Conservation (phyloP, 169 alveolate species). For the Theileria sp. region DNA sequence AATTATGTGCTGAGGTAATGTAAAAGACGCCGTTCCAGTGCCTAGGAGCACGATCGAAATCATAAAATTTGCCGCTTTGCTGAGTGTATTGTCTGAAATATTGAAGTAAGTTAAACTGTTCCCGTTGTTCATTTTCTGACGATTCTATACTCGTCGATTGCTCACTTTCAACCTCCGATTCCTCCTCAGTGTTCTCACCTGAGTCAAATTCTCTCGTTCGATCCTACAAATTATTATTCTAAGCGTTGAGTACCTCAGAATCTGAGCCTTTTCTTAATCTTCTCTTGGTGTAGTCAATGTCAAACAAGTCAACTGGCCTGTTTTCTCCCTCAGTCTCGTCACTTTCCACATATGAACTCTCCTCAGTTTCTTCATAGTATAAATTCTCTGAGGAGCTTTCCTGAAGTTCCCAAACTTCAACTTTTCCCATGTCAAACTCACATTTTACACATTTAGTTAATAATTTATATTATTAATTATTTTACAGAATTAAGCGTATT, state of each 20-base stretch:
- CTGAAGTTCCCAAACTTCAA: slow-evolving; percentile 55
- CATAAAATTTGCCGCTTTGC: slow-evolving; percentile 2
- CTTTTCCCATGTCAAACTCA: background rate
- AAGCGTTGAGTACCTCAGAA: background rate
- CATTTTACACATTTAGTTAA: slow-evolving; percentile 14
- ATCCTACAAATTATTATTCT: background rate
- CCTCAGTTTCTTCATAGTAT: background rate
- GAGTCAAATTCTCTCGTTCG: background rate
- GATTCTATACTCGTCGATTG: slow-evolving; percentile 11
- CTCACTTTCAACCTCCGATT: slow-evolving; percentile 32
- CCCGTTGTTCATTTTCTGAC: slow-evolving; percentile 20
- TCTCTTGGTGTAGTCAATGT: background rate
- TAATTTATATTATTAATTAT: background rate
- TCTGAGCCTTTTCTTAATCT: background rate
- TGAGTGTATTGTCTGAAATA: slow-evolving; percentile 23
- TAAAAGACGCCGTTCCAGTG: slow-evolving; percentile 63
- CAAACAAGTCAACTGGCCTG: slow-evolving; percentile 10
- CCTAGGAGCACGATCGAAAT: slow-evolving; percentile 31
- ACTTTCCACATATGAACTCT: background rate
- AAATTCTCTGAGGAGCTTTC: slow-evolving; percentile 5
- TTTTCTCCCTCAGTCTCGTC: background rate
- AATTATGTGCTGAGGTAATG: slow-evolving; percentile 61
- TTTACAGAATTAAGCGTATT: no score
- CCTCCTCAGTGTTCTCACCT: slow-evolving; percentile 11
- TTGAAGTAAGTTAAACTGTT: slow-evolving; percentile 43